Base-by-base conservation (phyloP, 208 protist genomes). In the Blastocrithidia nonstop region DNA sequence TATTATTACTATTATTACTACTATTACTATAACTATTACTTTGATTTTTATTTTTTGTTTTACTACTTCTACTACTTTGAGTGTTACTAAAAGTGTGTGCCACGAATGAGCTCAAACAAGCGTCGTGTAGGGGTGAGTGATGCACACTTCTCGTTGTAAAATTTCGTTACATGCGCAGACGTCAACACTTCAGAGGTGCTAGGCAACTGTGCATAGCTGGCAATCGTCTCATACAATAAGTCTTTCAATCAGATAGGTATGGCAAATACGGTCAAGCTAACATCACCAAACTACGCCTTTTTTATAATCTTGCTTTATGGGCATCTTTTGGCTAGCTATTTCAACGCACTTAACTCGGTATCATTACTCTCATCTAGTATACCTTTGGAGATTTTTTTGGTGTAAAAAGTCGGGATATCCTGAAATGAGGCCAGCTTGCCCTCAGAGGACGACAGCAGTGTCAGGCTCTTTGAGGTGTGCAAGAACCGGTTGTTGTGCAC, bases 341-440 rank as follows among this genome's bases (percentile, higher is more conserved):
- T 54, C 50, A 88, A 55, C 46, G 59, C 54, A 28, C 61, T 40
- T 53, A 60, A 49, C 53, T 85, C 74, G 22, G 59, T 58, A 17
- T 26, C 42, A 26, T 53, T 31, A 8, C 36, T 15, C 23, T 50
- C 54, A 8, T 50, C 48, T 42, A 56, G 57, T 19, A 66, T 27
- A 29, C 79, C 79, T 17, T 68, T 60, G 15, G 61, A 81, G 39
- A 75, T 63, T 21, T 54, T 63, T 28, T 57, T 68, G 11, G 61
- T 70, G 61, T 88, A 88, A 49, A 88, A 88, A 33, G 60, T 40
- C 4, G 79, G 79, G n/a, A 88, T 80, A 21, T 88, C 79, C 21
- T 38, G 39, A 5, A 73, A 29, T 7, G 79, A 71, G 3, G 78
- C 78, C 27, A 53, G 67, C 47, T 60, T 45, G 2, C 75, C 57